phyloP scores from a whole-genome alignment of 257 asterid species.

The Capsicum pubescens region DNA sequence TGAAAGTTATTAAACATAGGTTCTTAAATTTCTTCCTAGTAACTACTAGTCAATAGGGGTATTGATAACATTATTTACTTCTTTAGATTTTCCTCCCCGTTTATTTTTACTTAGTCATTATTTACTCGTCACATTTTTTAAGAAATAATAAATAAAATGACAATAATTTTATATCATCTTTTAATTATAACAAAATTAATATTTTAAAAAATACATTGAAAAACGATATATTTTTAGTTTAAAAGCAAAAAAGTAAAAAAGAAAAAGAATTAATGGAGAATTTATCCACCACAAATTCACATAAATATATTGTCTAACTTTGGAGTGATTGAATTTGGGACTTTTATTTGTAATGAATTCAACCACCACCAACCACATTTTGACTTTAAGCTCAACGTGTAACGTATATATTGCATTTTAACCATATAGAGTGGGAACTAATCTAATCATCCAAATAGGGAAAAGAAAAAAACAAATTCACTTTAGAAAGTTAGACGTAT shows the following conservation, averaged over 20 bases:
- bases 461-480: neutral
- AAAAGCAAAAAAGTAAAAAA: too few species aligned
- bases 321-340: neutral
- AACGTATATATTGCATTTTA: neutral
- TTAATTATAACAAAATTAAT: neutral
- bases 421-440: neutral
- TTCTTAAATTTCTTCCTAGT: too few species aligned
- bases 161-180: neutral
- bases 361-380: neutral
- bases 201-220: neutral
- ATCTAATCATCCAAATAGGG: neutral
- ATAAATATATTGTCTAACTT: neutral
- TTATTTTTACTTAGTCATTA: neutral
- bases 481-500: neutral
- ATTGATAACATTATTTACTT: neutral
- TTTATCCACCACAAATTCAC: neutral
- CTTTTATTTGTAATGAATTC: neutral
- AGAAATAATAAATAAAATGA: neutral
- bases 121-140: neutral
- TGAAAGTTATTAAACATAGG: too few species aligned
- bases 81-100: neutral
- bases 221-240: neutral
- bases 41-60: too few species aligned
- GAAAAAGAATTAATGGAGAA: too few species aligned
- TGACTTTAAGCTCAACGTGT: slow-evolving; percentile 4